phyloP scores from a whole-genome alignment of 2,329 filamentous ascomycete species.

The Blastomyces gilchristii region DNA sequence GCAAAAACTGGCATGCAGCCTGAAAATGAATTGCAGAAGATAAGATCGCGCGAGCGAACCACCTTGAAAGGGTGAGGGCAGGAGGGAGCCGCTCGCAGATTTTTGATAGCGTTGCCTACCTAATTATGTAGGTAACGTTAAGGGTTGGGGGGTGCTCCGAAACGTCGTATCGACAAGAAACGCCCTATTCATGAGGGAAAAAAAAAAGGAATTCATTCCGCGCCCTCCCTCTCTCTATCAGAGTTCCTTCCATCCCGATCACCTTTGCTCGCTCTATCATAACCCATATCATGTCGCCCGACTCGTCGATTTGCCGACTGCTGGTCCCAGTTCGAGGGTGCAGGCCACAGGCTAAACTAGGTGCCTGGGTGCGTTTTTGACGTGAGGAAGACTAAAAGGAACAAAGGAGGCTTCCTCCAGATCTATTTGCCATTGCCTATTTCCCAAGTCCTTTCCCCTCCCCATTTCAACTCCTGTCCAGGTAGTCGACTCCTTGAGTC shows the following conservation, averaged over 20 bases:
- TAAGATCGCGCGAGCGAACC: no score
- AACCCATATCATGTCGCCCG: neutral
- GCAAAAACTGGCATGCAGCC: no score
- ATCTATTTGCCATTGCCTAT: neutral
- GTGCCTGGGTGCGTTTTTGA: neutral
- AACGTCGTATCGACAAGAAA: neutral
- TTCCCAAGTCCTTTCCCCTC: neutral
- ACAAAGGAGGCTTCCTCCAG: neutral
- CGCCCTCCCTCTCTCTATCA: neutral
- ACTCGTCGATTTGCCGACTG: neutral
- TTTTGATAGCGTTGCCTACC: no score
- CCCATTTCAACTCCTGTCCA: neutral
- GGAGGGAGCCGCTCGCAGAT: no score
- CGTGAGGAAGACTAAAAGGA: neutral
- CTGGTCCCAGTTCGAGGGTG: neutral
- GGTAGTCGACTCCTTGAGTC: neutral
- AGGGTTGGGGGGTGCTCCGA: neutral
- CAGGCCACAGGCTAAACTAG: neutral
- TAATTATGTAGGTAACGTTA: neutral
- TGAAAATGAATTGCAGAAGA: no score
- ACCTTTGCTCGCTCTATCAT: neutral
- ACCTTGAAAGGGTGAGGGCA: no score
- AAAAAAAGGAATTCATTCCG: neutral
- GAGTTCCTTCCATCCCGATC: neutral
- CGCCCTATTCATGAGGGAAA: neutral